These are phyloP conservation scores for Sutorius eximius DNA, from an alignment of 1,284 basidiomycete species.

Conservation along the genomic window DNA sequence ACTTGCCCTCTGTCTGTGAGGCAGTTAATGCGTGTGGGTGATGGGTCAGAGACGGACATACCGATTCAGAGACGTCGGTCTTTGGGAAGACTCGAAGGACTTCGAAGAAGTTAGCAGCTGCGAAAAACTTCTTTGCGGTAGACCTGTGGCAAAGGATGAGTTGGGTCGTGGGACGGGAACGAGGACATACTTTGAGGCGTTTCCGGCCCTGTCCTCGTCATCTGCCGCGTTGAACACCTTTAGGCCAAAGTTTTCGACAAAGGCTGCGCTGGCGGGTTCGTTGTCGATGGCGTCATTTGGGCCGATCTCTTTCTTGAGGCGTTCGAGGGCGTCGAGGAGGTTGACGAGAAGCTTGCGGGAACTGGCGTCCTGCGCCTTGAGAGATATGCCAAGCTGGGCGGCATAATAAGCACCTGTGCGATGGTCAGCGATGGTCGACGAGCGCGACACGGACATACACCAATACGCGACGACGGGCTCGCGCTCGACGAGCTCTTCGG, in stretches of 20 bases:
- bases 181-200: conserved; percentile 62
- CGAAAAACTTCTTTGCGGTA: conserved; percentile 87
- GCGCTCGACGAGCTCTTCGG: conserved; percentile 77
- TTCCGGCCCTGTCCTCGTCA: conserved; percentile 81
- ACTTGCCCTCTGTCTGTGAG: conserved; percentile 68
- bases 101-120: conserved; percentile 86
- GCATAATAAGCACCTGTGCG: conserved; percentile 82
- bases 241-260: conserved; percentile 93
- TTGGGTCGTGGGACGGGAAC: background rate
- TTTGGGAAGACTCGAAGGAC: conserved; percentile 76
- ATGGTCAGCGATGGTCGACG: background rate
- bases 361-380: conserved; percentile 58
- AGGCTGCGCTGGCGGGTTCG: conserved; percentile 81
- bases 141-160: conserved; percentile 44
- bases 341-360: conserved; percentile 73
- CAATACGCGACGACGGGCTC: conserved; percentile 93
- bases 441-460: conserved; percentile 57
- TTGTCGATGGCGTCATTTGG: conserved; percentile 81
- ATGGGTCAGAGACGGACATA: conserved; percentile 25
- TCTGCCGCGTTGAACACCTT: conserved; percentile 89
- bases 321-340: conserved; percentile 80
- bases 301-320: conserved; percentile 74
- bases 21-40: background rate
- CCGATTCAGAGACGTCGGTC: conserved; percentile 49
- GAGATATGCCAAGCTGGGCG: conserved; percentile 80